Conservation (phyloP, 768 basidiomycete genomes). For the Tephrocybe sp. region DNA sequence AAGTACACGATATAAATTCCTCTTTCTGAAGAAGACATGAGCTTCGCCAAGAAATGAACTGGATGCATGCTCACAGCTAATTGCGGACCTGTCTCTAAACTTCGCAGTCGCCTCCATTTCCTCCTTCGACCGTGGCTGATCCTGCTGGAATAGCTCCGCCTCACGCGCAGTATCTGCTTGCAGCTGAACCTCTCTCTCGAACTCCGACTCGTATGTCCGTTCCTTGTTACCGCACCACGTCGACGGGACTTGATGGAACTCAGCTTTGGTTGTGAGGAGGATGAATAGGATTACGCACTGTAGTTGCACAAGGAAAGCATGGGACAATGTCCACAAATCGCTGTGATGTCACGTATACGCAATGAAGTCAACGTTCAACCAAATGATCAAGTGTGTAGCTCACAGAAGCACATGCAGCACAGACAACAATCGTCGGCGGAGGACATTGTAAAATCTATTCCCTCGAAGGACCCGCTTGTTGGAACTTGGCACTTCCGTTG, state of each 20-base stretch:
- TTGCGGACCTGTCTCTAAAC: constrained; percentile 14
- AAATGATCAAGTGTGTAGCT: background rate
- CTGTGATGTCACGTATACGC: background rate
- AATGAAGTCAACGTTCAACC: background rate
- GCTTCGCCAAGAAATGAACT: background rate
- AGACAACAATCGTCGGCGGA: constrained; percentile 7
- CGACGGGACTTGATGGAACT: constrained; percentile 10
- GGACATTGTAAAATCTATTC: background rate
- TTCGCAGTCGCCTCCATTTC: constrained; percentile 10
- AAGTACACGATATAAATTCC: background rate
- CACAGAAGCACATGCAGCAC: constrained; percentile 15
- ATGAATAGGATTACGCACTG: background rate
- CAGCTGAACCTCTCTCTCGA: background rate
- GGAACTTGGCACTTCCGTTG: too few relatives aligned
- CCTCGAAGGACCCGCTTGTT: too few relatives aligned
- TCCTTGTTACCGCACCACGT: constrained; percentile 14
- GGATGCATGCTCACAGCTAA: constrained; percentile 6
- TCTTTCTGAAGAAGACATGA: background rate
- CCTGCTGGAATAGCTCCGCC: constrained; percentile 14
- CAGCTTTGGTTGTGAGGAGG: background rate
- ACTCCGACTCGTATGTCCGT: background rate
- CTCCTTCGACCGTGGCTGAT: constrained; percentile 8
- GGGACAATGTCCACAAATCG: constrained; percentile 10
- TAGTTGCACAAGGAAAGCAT: constrained; percentile 10
- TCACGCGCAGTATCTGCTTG: constrained; percentile 1